Conservation (phyloP, 2,329 filamentous ascomycete species). For the Botrytis fabae region DNA sequence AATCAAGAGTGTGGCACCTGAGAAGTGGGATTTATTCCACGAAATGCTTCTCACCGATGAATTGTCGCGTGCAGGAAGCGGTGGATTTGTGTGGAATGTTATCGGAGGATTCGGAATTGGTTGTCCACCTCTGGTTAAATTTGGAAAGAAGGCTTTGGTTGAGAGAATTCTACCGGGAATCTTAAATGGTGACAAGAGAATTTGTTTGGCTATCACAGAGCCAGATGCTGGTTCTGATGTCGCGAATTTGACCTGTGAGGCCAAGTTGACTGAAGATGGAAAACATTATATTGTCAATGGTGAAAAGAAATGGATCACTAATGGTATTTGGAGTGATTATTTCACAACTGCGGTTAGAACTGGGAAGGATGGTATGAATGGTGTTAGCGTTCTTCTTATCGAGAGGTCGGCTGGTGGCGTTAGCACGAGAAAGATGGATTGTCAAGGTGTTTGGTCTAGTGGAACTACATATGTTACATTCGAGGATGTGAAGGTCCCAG, state of each 20-base stretch:
- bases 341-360: conserved; percentile 97
- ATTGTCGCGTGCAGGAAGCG: conserved; percentile 82
- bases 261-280: conserved; percentile 89
- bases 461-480: conserved; percentile 98
- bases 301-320: conserved; percentile 99
- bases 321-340: conserved; percentile 95
- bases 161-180: conserved; percentile 87
- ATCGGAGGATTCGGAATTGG: conserved; percentile 97
- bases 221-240: conserved; percentile 94
- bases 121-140: conserved; percentile 69
- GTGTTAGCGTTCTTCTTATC: conserved; percentile 86
- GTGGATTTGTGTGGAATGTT: conserved; percentile 95
- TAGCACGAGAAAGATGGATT: conserved; percentile 93
- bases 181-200: conserved; percentile 89
- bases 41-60: conserved; percentile 96
- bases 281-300: conserved; percentile 99
- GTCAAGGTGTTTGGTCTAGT: conserved; percentile 93
- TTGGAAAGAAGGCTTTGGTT: conserved; percentile 46
- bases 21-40: conserved; percentile 98
- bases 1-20: conserved; percentile 75
- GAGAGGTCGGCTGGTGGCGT: conserved; percentile 84
- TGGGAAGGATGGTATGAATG: conserved; percentile 85
- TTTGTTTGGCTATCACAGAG: conserved; percentile 96
- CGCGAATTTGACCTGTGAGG: conserved; percentile 92
- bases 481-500: conserved; percentile 97